Evolutionary conservation across 1,284 basidiomycete genomes (phyloP).

Genomic region (Lentinus polychrous): DNA sequence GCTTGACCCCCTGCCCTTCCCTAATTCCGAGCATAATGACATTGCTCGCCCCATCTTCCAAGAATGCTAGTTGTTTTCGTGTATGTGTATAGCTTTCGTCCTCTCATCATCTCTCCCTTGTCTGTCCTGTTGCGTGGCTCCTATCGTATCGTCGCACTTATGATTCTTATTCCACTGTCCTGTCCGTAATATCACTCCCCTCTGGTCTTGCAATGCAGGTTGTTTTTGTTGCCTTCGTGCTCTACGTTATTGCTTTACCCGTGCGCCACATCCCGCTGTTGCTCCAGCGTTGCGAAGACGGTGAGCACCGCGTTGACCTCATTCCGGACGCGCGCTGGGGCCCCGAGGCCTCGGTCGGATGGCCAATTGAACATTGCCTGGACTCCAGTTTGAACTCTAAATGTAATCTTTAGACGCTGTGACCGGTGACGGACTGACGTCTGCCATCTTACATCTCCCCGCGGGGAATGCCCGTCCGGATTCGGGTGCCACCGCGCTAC

Average conservation of each 20-base stretch:
- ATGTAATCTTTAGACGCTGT: too few relatives aligned
- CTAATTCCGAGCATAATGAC: slow-evolving; percentile 40
- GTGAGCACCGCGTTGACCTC: too few relatives aligned
- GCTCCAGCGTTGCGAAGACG: not conserved
- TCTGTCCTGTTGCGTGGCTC: too few relatives aligned
- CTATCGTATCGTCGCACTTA: not conserved
- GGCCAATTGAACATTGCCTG: not conserved
- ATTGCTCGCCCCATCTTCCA: slow-evolving; percentile 39
- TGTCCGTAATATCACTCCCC: too few relatives aligned
- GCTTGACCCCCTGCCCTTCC: slow-evolving; percentile 62
- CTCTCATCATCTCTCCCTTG: not conserved
- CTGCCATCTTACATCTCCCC: not conserved
- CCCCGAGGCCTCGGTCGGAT: too few relatives aligned
- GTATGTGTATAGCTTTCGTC: not conserved
- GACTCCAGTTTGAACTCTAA: not conserved
- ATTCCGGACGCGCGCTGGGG: too few relatives aligned
- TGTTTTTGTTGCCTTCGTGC: slow-evolving; percentile 8
- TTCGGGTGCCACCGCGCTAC: not conserved
- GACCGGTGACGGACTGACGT: too few relatives aligned
- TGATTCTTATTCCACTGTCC: slow-evolving; percentile 2
- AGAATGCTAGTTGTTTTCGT: slow-evolving; percentile 45
- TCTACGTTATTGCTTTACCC: slow-evolving; percentile 7
- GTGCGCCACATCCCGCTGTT: slow-evolving; percentile 4
- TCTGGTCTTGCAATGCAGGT: slow-evolving; percentile 4
- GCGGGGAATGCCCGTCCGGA: not conserved